Conservation (phyloP, 352 stramenopile genomes). For the Pythium grandisporangium region DNA sequence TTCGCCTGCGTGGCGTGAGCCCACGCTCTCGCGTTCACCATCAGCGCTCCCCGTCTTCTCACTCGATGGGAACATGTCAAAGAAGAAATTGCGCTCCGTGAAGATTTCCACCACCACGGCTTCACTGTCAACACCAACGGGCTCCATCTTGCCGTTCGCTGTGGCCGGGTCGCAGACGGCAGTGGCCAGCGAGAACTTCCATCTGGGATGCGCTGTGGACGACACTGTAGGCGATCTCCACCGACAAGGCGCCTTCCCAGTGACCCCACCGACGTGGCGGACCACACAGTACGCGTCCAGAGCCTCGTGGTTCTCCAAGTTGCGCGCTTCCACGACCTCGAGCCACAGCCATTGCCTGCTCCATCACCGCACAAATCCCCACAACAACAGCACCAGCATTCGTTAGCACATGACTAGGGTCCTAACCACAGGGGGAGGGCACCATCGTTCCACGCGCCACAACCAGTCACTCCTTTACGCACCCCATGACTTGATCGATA, state of each 20-base stretch:
- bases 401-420: too few relatives aligned
- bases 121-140: not conserved
- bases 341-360: constrained; percentile 40
- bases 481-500: too few relatives aligned
- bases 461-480: too few relatives aligned
- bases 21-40: too few relatives aligned
- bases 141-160: constrained; percentile 1
- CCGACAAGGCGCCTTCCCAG: too few relatives aligned
- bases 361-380: not conserved
- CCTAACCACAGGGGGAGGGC: too few relatives aligned
- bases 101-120: constrained; percentile 38
- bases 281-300: constrained; percentile 68
- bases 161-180: constrained; percentile 5
- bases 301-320: constrained; percentile 47
- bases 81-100: constrained; percentile 76
- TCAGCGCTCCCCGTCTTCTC: too few relatives aligned
- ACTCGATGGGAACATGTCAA: constrained; percentile 79
- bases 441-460: too few relatives aligned
- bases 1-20: too few relatives aligned
- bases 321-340: constrained; percentile 59
- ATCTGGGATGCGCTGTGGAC: constrained; percentile 20
- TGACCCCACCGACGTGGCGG: constrained; percentile 1
- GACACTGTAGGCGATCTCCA: constrained; percentile 26
- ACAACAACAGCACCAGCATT: not conserved
- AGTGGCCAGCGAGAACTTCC: constrained; percentile 27